A percentile compares a stretch with the other conserved stretches of the same genome.
Evolutionary conservation across 2,329 filamentous ascomycete genomes (phyloP).

Genomic region (Cordyceps cateniannulata): DNA sequence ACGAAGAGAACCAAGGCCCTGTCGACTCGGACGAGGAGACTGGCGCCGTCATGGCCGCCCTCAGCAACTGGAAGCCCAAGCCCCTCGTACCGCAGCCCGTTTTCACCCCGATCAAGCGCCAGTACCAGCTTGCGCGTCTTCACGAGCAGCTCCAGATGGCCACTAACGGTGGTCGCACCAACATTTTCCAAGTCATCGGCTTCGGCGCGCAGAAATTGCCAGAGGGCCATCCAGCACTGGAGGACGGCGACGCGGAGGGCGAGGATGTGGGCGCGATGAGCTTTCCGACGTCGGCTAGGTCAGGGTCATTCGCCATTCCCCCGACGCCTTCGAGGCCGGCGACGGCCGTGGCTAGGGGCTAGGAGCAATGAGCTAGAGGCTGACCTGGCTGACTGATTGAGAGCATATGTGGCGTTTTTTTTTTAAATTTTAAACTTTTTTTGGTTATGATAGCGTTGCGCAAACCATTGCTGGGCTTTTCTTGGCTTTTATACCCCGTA

Average conservation of each 20-base stretch:
- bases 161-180: slow-evolving; percentile 58
- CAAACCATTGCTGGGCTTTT: background rate
- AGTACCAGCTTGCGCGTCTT: slow-evolving; percentile 57
- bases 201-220: slow-evolving; percentile 49
- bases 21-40: slow-evolving; percentile 96
- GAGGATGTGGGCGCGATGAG: slow-evolving; percentile 43
- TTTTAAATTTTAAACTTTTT: no score
- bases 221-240: slow-evolving; percentile 39
- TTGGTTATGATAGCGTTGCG: background rate
- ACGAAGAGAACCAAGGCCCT: slow-evolving; percentile 70
- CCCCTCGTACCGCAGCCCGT: slow-evolving; percentile 65
- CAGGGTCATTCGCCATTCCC: slow-evolving; percentile 23
- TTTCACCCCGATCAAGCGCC: slow-evolving; percentile 54
- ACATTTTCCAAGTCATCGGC: slow-evolving; percentile 57
- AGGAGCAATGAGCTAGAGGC: background rate
- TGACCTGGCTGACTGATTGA: no score
- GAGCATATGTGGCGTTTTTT: background rate
- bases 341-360: slow-evolving; percentile 6
- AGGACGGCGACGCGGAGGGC: slow-evolving; percentile 49
- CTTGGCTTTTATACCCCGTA: slow-evolving; percentile 1
- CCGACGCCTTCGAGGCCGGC: slow-evolving; percentile 3
- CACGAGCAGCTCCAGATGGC: slow-evolving; percentile 61
- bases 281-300: slow-evolving; percentile 29
- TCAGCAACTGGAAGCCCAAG: slow-evolving; percentile 68
- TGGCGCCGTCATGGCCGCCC: slow-evolving; percentile 76